Base-by-base conservation (phyloP, 2,329 filamentous ascomycete genomes). In the Sporothrix pallida region DNA sequence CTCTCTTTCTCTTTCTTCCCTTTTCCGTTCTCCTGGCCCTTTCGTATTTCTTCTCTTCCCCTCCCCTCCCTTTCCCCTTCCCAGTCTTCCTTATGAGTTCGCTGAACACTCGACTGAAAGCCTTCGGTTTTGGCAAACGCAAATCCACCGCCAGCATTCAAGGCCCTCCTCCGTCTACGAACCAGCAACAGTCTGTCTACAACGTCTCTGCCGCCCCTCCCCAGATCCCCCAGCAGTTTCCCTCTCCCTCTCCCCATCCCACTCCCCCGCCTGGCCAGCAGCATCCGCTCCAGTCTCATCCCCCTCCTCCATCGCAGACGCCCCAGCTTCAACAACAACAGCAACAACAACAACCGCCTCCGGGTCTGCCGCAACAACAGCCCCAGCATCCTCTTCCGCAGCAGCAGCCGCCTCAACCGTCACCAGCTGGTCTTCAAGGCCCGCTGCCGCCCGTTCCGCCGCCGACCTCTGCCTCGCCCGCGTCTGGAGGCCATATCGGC, bases 71-170 rank as follows among this genome's bases (percentile, higher is more conserved):
- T 71, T 75, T 72, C 70, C 71, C 75, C 76, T 78, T 81, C 81
- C 76, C 75, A 70, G 58, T 73, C 72, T 79, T 81, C 83, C 85
- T 84, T 86, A 92, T 93, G 91, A 92, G 89, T 88, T 93, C 89
- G 42, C 62, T 67, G 62, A 67, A 67, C 62, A 67, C 62, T 82
- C 90, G 91, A 84, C 89, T 93, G 83, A 92, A 93, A 87, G 88
- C 89, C 87, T 88, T 94, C 85, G 91, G 92, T 84, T 92, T 93
- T 87, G 91, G 91, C 85, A 93, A 92, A 88, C 91, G 92, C 84
- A 92, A 90, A 86, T 91, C 91, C 80, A 86, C 86, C 79, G 86
- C 87, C 81, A 89, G 86, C 82, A 88, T 88, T 79, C 86, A 87
- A 73, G 76, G 74, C 80, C 80, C 76, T 76, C 81, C 76, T 76